Percentiles rank a stretch among this genome's conserved stretches.
Evolutionary conservation across 352 stramenopile species (phyloP).

Genomic region (Pythium brassicae): DNA sequence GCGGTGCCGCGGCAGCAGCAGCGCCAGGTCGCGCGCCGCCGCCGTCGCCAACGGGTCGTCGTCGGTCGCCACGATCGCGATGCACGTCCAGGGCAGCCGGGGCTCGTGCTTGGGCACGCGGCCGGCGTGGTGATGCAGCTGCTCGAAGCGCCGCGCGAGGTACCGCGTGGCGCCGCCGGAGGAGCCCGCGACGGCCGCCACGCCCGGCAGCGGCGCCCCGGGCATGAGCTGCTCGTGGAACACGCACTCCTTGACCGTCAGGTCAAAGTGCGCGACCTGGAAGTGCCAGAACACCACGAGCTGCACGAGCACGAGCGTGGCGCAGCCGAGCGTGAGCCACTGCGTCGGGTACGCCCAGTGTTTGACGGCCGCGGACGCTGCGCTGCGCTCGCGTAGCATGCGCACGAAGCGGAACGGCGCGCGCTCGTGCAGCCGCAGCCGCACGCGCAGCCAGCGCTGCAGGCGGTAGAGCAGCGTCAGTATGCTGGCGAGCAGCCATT

Average conservation of each 20-base stretch:
- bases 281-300: slow-evolving; percentile 42
- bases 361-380: slow-evolving; percentile 29
- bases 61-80: slow-evolving; percentile 42
- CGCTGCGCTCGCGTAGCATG: slow-evolving; percentile 8
- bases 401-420: slow-evolving; percentile 12
- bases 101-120: slow-evolving; percentile 28
- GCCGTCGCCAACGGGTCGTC: slow-evolving; percentile 13
- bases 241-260: slow-evolving; percentile 65
- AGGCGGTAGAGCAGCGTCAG: slow-evolving; percentile 16
- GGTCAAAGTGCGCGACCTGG: slow-evolving; percentile 37
- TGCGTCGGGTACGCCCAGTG: slow-evolving; percentile 66
- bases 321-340: slow-evolving; percentile 56
- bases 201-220: slow-evolving; percentile 20
- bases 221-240: slow-evolving; percentile 49
- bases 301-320: slow-evolving; percentile 43
- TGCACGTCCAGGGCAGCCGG: slow-evolving; percentile 53
- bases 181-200: slow-evolving; percentile 11
- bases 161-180: slow-evolving; percentile 31
- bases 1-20: slow-evolving; percentile 54
- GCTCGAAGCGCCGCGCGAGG: slow-evolving; percentile 63
- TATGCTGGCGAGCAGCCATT: slow-evolving; percentile 15
- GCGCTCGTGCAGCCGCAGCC: slow-evolving; percentile 20
- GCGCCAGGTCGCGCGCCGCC: slow-evolving; percentile 38
- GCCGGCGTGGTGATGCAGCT: slow-evolving; percentile 29
- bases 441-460: slow-evolving; percentile 21